phyloP scores from a whole-genome alignment of 345 rosid genomes.

The Populus euphratica region DNA sequence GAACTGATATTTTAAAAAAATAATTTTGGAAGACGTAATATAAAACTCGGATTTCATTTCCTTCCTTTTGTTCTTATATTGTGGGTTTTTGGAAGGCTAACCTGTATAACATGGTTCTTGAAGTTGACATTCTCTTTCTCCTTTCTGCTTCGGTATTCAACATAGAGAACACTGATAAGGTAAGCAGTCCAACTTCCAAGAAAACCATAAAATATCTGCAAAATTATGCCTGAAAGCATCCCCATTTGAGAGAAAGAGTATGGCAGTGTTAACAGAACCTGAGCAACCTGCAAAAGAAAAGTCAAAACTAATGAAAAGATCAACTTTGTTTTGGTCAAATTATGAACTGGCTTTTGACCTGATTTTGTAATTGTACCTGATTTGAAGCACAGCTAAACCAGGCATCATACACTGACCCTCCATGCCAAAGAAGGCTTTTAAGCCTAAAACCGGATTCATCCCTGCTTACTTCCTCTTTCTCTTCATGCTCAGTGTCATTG shows the following conservation, averaged over 20 bases:
- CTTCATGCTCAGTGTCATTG: background rate
- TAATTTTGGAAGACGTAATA: background rate
- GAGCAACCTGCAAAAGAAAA: slow-evolving; percentile 62
- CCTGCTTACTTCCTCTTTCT: slow-evolving; percentile 37
- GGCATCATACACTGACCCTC: slow-evolving; percentile 85
- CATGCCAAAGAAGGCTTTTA: slow-evolving; percentile 71
- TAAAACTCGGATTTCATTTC: background rate
- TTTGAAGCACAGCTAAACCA: slow-evolving; percentile 91
- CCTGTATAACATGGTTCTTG: slow-evolving; percentile 92
- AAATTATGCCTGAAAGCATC: slow-evolving; percentile 70
- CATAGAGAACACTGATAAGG: slow-evolving; percentile 71
- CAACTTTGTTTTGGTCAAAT: background rate
- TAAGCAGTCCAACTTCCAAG: slow-evolving; percentile 92
- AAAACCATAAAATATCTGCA: slow-evolving; percentile 74
- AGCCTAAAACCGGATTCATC: slow-evolving; percentile 35
- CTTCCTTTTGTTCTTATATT: background rate
- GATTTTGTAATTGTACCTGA: slow-evolving; percentile 38
- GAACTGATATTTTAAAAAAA: background rate
- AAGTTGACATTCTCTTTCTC: slow-evolving; percentile 80
- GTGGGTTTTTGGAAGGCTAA: slow-evolving; percentile 25
- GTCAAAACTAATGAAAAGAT: background rate
- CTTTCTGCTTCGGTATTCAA: slow-evolving; percentile 71
- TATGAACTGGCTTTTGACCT: background rate
- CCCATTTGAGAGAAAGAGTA: slow-evolving; percentile 93
- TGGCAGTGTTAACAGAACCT: slow-evolving; percentile 76